Conservation (phyloP, 2,329 filamentous ascomycete genomes). For the Monosporascus sp. region DNA sequence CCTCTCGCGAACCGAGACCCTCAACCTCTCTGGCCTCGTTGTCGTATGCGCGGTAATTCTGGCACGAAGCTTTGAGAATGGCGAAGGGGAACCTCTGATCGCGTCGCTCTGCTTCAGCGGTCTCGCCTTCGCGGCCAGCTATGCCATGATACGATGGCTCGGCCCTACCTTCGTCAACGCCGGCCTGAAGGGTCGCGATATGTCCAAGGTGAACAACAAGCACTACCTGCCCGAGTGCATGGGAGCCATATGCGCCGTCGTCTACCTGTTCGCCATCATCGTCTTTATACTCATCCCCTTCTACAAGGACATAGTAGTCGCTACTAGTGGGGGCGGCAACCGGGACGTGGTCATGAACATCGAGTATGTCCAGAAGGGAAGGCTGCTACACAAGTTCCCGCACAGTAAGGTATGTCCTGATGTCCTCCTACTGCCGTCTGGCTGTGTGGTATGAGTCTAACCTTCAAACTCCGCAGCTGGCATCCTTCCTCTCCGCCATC, state of each 20-base stretch:
- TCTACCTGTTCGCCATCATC: slow-evolving; percentile 85
- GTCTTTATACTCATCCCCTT: slow-evolving; percentile 95
- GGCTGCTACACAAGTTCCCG: slow-evolving; percentile 85
- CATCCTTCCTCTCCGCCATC: slow-evolving; percentile 90
- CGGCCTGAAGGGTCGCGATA: slow-evolving; percentile 83
- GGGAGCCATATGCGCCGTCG: slow-evolving; percentile 87
- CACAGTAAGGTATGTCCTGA: slow-evolving; percentile 70
- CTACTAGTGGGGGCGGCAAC: slow-evolving; percentile 90
- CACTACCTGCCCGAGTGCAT: slow-evolving; percentile 77
- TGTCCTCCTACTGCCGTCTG: too few relatives aligned
- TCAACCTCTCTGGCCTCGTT: slow-evolving; percentile 56
- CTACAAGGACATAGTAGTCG: slow-evolving; percentile 95
- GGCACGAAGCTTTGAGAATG: slow-evolving; percentile 70
- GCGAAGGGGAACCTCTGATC: slow-evolving; percentile 79
- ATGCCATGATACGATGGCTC: slow-evolving; percentile 87
- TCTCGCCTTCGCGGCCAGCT: slow-evolving; percentile 75
- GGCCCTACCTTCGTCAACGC: slow-evolving; percentile 83
- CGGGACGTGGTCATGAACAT: slow-evolving; percentile 74
- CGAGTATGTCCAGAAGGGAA: slow-evolving; percentile 71
- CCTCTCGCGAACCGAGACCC: slow-evolving; percentile 49
- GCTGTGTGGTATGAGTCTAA: neutral
- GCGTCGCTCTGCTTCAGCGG: slow-evolving; percentile 84
- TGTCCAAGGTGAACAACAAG: slow-evolving; percentile 63
- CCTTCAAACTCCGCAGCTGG: slow-evolving; percentile 53
- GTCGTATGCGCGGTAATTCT: slow-evolving; percentile 69